Base-by-base conservation (phyloP, 306 rosid species). In the Vigna angularis region DNA sequence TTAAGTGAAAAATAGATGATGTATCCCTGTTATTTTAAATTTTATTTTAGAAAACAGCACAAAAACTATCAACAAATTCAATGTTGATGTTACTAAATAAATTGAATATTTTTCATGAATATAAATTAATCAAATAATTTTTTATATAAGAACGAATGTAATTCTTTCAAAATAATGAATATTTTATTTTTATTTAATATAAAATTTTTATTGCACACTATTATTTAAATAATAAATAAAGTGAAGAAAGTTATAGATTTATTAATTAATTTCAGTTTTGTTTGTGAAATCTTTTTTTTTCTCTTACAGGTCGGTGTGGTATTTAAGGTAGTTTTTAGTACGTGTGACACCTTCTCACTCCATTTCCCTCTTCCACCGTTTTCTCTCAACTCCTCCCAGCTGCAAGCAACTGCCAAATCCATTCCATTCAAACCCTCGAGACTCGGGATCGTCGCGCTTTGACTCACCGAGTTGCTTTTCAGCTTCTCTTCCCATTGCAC, bases 381-480 rank as follows among this genome's bases (percentile, higher is more conserved):
- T 38, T 68, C 71, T 70, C 63, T 53, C 38, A 10, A 18, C 0
- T 18, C 14, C 22, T 47, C 50, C 51, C 59, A 75, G 17, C 76
- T 66, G 20, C 63, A 73, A 15, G 17, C 80, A 66, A 16, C 72
- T 69, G 40, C 14, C 68, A 34, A 62, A 32, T 82, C 14, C 15
- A 79, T 32, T 82, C 22, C 15, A 79, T 32, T 82, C 48, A 20
- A 34, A 32, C 71, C 64, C 82, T 72, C 3, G 4, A 76, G 51
- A 0, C 62, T 34, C 55, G 57, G 72, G 40, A 80, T 80, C 74
- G 13, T 2, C 81, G 52, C 51, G 56, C 2, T 59, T 81, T 72
- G 70, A 80, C 79, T 73, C 83, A 2, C 74, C 26, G 74, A 79
- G 78, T 74, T 62, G 4, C 71, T 40, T 17, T 75, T 70, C 79